These are phyloP conservation scores for Pythium folliculosum DNA, from an alignment of 352 stramenopile species.

Conservation along the genomic window DNA sequence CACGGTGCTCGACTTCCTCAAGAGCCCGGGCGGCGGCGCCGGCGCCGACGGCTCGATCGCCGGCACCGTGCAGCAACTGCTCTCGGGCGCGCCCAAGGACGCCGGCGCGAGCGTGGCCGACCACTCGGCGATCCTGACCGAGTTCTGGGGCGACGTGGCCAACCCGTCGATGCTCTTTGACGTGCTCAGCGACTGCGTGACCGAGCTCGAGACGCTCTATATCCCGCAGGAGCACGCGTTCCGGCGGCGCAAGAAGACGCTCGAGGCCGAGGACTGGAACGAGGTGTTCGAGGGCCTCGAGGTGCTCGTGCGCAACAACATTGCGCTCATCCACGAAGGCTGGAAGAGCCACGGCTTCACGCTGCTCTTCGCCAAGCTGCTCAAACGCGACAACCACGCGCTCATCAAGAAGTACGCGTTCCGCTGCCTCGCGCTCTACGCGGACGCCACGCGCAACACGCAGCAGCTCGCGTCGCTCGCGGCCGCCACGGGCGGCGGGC, in stretches of 20 bases:
- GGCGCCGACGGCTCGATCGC: conserved; percentile 60
- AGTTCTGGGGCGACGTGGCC: conserved; percentile 77
- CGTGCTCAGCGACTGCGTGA: conserved; percentile 81
- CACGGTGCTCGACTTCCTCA: conserved; percentile 84
- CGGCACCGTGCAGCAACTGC: conserved; percentile 66
- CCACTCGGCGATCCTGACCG: conserved; percentile 48
- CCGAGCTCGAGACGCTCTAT: conserved; percentile 84
- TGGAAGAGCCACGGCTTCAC: conserved; percentile 85
- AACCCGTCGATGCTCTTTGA: conserved; percentile 76
- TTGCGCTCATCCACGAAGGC: conserved; percentile 61
- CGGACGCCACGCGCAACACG: conserved; percentile 74
- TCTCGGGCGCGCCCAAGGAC: conserved; percentile 55
- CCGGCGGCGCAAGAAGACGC: conserved; percentile 77
- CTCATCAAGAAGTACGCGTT: conserved; percentile 92
- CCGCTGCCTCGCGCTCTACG: conserved; percentile 80
- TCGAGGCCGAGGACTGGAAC: conserved; percentile 88
- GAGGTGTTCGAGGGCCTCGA: conserved; percentile 88
- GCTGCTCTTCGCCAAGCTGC: conserved; percentile 82
- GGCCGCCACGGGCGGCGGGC: background rate
- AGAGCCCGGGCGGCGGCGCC: conserved; percentile 42
- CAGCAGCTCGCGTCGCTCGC: conserved; percentile 55
- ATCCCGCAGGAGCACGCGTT: conserved; percentile 81
- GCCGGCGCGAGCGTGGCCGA: conserved; percentile 33
- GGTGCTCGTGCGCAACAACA: conserved; percentile 78
- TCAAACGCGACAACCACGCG: conserved; percentile 84